A percentile compares a stretch with the other conserved stretches of the same genome.
phyloP scores from a whole-genome alignment of 2,329 filamentous ascomycete species.

The Tolypocladium sp. region DNA sequence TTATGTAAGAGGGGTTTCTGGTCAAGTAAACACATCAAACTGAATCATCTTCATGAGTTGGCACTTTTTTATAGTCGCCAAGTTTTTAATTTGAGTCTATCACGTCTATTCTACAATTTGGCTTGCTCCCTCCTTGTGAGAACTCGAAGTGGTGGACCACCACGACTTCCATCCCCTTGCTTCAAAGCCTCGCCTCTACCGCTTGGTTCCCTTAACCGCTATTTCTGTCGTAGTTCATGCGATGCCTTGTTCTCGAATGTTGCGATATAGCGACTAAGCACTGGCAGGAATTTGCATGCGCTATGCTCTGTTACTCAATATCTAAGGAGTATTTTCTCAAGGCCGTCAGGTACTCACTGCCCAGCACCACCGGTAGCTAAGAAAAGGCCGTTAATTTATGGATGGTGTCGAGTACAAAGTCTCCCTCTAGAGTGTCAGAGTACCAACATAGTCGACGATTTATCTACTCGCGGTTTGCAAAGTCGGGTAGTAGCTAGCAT shows the following conservation, averaged over 20 bases:
- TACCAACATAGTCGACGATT: not conserved
- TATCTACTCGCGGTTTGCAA: not conserved
- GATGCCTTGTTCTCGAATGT: not conserved
- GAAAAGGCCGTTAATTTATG: not conserved
- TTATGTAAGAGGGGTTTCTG: too few relatives aligned
- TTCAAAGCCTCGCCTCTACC: not conserved
- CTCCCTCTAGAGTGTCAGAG: not conserved
- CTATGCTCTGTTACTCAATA: not conserved
- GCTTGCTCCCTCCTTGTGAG: not conserved
- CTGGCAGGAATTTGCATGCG: not conserved
- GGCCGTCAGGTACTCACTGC: not conserved
- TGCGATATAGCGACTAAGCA: not conserved
- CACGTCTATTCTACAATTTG: not conserved
- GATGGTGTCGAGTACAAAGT: not conserved
- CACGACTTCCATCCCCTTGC: not conserved
- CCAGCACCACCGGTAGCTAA: not conserved
- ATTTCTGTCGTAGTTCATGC: not conserved
- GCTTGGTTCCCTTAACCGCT: not conserved
- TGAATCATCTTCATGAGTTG: too few relatives aligned
- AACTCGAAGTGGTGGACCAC: not conserved
- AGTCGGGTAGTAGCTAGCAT: not conserved
- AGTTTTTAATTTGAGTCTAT: too few relatives aligned
- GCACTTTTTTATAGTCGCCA: too few relatives aligned
- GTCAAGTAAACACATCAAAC: too few relatives aligned
- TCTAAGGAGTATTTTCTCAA: not conserved